These are phyloP conservation scores for Erythrophleum fordii DNA, from an alignment of 306 rosid species.

Conservation along the genomic window DNA sequence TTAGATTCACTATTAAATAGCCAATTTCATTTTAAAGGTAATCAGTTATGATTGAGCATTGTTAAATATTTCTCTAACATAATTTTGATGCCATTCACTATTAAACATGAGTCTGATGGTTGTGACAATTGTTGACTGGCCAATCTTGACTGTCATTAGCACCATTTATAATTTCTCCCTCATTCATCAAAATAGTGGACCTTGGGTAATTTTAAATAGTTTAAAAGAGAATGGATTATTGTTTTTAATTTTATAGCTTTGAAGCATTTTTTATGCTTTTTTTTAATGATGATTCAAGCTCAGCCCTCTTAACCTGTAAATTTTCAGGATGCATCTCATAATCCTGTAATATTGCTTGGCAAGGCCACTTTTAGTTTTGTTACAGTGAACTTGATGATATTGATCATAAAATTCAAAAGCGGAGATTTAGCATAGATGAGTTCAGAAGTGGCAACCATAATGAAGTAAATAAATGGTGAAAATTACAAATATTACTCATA, in stretches of 20 bases:
- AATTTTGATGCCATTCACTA: neutral
- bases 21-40: conserved; percentile 80
- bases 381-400: too few species aligned
- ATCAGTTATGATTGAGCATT: conserved; percentile 26
- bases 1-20: too few species aligned
- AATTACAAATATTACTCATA: too few species aligned
- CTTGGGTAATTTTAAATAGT: conserved; percentile 16
- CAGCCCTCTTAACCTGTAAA: neutral
- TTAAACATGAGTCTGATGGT: conserved; percentile 24
- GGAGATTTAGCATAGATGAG: too few species aligned
- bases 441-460: too few species aligned
- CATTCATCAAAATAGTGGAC: neutral
- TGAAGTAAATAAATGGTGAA: too few species aligned
- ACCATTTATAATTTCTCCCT: conserved; percentile 5
- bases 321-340: neutral
- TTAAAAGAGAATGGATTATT: conserved; percentile 2
- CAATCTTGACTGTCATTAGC: neutral
- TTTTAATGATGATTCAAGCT: conserved; percentile 3
- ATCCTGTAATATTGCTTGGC: neutral
- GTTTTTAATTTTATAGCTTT: conserved; percentile 15
- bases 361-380: neutral
- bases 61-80: conserved; percentile 15
- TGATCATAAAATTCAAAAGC: too few species aligned
- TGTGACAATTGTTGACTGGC: conserved; percentile 1
- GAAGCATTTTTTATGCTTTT: neutral